phyloP scores from a whole-genome alignment of 441 rosid species.

The Arabidopsis hybrid region DNA sequence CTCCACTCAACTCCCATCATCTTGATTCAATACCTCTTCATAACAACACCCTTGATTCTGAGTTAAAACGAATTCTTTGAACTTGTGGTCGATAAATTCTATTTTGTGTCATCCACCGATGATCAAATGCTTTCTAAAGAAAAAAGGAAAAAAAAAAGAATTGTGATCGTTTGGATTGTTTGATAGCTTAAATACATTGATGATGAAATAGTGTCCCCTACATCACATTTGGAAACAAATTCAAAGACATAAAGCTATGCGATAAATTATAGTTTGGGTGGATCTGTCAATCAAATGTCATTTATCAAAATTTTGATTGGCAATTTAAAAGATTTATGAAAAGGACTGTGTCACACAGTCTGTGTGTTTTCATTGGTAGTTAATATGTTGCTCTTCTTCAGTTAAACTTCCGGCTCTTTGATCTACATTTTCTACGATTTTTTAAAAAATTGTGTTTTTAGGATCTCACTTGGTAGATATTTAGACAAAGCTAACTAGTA shows the following conservation, averaged over 20 bases:
- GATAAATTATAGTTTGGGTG: background rate
- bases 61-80: background rate
- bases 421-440: too few species aligned
- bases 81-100: background rate
- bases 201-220: background rate
- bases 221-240: background rate
- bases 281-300: slow-evolving; percentile 4
- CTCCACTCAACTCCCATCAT: too few species aligned
- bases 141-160: background rate
- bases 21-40: too few species aligned
- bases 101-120: background rate
- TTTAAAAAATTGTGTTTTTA: too few species aligned
- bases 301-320: background rate
- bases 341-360: too few species aligned
- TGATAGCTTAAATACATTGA: background rate
- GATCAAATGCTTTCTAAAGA: background rate
- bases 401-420: too few species aligned
- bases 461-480: too few species aligned
- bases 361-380: too few species aligned
- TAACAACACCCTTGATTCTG: too few species aligned
- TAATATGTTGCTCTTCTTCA: too few species aligned
- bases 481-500: too few species aligned
- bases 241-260: background rate
- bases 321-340: background rate
- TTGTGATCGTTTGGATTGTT: background rate